These are phyloP conservation scores for Atkinsonella hypoxylon DNA, from an alignment of 2,329 filamentous ascomycete species.

Conservation along the genomic window DNA sequence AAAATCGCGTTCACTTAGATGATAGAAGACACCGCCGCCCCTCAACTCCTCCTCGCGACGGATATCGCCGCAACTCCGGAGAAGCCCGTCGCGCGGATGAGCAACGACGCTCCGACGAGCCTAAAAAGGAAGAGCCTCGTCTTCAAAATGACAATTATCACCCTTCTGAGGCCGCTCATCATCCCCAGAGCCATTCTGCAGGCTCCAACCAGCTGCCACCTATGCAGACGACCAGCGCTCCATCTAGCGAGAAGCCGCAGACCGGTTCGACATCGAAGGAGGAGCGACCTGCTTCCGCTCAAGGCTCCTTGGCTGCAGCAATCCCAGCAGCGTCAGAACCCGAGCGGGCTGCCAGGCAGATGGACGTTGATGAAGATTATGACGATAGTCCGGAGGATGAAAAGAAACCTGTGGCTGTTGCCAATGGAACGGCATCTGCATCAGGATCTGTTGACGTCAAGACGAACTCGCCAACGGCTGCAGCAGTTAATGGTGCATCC, in stretches of 20 bases:
- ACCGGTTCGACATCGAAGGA: constrained; percentile 36
- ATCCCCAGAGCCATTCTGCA: constrained; percentile 45
- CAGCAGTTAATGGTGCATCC: constrained; percentile 29
- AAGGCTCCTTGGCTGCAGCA: constrained; percentile 31
- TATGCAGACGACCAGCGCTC: constrained; percentile 48
- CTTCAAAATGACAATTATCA: constrained; percentile 72
- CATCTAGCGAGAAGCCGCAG: constrained; percentile 36
- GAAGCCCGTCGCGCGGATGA: constrained; percentile 57
- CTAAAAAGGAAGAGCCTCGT: constrained; percentile 50
- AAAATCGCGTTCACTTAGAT: constrained; percentile 75
- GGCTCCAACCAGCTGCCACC: constrained; percentile 44
- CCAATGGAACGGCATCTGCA: constrained; percentile 32
- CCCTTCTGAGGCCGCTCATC: constrained; percentile 85
- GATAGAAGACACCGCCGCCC: constrained; percentile 70
- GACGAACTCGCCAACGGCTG: constrained; percentile 16
- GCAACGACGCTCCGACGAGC: constrained; percentile 45
- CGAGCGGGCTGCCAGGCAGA: constrained; percentile 73
- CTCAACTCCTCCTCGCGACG: constrained; percentile 59
- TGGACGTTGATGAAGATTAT: constrained; percentile 96
- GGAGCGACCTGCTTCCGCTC: constrained; percentile 38
- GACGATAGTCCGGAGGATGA: constrained; percentile 90
- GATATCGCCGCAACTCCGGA: constrained; percentile 67
- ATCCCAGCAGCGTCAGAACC: constrained; percentile 55
- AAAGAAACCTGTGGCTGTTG: constrained; percentile 39
- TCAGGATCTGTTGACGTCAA: constrained; percentile 41